Base-by-base conservation (phyloP, 2,329 filamentous ascomycete species). In the Sporothrix phasma region DNA sequence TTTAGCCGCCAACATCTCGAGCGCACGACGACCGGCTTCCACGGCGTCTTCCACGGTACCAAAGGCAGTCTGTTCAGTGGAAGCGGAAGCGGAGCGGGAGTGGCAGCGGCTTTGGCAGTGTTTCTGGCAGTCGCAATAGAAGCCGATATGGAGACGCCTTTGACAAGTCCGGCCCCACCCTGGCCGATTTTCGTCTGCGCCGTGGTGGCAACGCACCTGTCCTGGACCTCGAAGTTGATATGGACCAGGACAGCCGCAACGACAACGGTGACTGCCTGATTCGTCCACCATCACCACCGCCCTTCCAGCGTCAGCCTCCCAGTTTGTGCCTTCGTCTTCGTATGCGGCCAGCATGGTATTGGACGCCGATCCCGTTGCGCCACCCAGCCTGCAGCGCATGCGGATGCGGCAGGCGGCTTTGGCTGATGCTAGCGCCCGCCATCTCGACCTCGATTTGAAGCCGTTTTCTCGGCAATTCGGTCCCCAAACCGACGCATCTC, bases 1-100 rank as follows among this genome's bases (percentile, higher is more conserved):
- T 47, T 66, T 17, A 56, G 46, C 46, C 62, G 62, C 13, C 65
- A 66, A 6, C 63, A 67, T 13, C 58, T 67, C 19, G 31, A 62
- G 15, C 59, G 31, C 11, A 51, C 46, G 43, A 29, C 34, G 22
- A 53, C 31, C 24, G 29, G 46, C 29, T 13, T 29, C 47, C 31
- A 26, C 5, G 47, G 47, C 31, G 10, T n/a, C 5, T 51, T 5
- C 31, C 24, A 49, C n/a, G n/a, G 46, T 49, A 22, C 17, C 47
- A 51, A 26, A 3, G 47, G 47, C 31, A 34, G 31, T 53, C 26
- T 29, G 47, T 31, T 22, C 51, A 56, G 31, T 13, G 51, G 51
- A 6, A 39, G 26, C 24, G 59, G 26, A 5, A 46, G 41, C 3
- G 46, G 46, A 15, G 34, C 10, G 15, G 34, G 1, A 13, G 11